Percentiles rank a stretch among this genome's conserved stretches.
Conservation (phyloP, 352 stramenopile genomes). For the Pythium rhizo-oryzae region DNA sequence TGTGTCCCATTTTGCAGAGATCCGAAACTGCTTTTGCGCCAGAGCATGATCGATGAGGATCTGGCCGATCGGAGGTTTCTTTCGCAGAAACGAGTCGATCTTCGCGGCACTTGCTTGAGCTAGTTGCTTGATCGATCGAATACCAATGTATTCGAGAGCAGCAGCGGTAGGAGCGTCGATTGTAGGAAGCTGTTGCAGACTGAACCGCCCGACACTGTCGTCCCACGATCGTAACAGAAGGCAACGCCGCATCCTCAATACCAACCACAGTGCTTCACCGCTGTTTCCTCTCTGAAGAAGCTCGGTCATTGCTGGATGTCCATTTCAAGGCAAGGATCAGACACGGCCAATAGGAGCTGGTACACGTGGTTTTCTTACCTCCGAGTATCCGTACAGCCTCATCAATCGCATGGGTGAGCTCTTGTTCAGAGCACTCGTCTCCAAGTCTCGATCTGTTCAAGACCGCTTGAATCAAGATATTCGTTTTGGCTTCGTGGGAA, state of each 20-base stretch:
- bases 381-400: conserved; percentile 30
- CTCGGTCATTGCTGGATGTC: conserved; percentile 21
- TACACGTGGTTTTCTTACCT: conserved; percentile 20
- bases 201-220: conserved; percentile 18
- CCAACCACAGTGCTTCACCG: conserved; percentile 21
- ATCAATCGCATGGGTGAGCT: conserved; percentile 26
- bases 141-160: conserved; percentile 36
- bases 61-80: conserved; percentile 22
- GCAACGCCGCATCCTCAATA: conserved; percentile 31
- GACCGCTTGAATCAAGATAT: conserved; percentile 42
- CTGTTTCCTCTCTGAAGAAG: conserved; percentile 18
- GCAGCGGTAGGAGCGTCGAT: conserved; percentile 22
- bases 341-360: not conserved
- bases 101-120: conserved; percentile 18
- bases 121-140: conserved; percentile 34
- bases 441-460: conserved; percentile 20
- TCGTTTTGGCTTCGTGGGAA: conserved; percentile 35
- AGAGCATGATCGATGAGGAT: conserved; percentile 22
- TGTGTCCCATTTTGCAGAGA: conserved; percentile 8
- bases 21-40: conserved; percentile 27
- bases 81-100: conserved; percentile 29
- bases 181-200: conserved; percentile 29
- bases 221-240: conserved; percentile 35
- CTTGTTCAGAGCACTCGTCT: conserved; percentile 26
- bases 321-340: not conserved